A percentile compares a stretch with the other conserved stretches of the same genome.
Evolutionary conservation across 768 basidiomycete genomes (phyloP).

Genomic region (Stropharia rugosoannulata): DNA sequence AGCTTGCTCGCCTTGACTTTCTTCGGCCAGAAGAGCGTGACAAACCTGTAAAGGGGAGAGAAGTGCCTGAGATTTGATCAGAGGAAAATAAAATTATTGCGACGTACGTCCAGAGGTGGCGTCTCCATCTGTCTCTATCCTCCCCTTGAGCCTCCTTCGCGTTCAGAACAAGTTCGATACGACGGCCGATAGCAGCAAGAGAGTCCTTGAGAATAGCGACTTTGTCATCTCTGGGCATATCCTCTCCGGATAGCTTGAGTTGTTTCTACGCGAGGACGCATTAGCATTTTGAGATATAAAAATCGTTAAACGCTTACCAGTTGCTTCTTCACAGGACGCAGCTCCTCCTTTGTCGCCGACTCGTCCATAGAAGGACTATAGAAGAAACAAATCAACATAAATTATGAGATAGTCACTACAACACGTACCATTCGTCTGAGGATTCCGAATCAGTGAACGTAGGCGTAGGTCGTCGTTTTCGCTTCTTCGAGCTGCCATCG

Average conservation of each 20-base stretch:
- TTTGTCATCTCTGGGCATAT: constrained; percentile 94
- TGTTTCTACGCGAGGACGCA: constrained; percentile 63
- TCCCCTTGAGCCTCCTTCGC: constrained; percentile 77
- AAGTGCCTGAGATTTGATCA: constrained; percentile 7
- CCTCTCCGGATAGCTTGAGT: constrained; percentile 89
- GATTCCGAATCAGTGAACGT: constrained; percentile 95
- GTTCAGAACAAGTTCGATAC: constrained; percentile 83
- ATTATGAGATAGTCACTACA: neutral
- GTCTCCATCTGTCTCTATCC: constrained; percentile 83
- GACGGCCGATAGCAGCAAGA: constrained; percentile 86
- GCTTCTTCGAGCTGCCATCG: constrained; percentile 65
- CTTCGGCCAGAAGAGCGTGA: constrained; percentile 97
- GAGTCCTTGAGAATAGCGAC: constrained; percentile 95
- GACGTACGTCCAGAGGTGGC: constrained; percentile 96
- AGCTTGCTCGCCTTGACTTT: constrained; percentile 93
- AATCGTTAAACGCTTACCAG: constrained; percentile 50
- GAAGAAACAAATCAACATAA: neutral
- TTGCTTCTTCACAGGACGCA: constrained; percentile 96
- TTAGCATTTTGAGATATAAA: constrained; percentile 12
- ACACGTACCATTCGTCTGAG: constrained; percentile 82
- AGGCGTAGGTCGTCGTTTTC: constrained; percentile 93
- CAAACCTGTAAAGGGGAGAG: constrained; percentile 56
- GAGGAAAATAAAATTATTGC: neutral
- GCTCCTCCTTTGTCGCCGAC: constrained; percentile 85
- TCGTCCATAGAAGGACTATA: constrained; percentile 94